Evolutionary conservation across 2,329 filamentous ascomycete genomes (phyloP).

Genomic region (Periconia sp.): DNA sequence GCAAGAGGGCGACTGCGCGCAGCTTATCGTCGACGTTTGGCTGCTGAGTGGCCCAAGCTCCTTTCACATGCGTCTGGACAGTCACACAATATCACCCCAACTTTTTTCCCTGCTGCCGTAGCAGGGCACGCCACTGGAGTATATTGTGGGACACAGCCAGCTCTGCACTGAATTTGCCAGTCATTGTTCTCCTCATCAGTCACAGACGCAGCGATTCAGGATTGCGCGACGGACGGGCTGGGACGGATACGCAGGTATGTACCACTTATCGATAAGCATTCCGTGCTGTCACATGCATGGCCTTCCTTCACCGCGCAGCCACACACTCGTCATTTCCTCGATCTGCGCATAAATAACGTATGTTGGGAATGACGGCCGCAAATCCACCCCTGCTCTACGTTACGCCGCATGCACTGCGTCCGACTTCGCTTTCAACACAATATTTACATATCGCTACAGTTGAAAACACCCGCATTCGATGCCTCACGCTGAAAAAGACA

Average conservation of each 20-base stretch:
- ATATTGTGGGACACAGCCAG: conserved; percentile 3
- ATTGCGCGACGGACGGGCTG: too few species aligned
- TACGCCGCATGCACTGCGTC: not conserved
- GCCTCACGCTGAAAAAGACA: conserved; percentile 43
- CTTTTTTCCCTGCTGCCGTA: not conserved
- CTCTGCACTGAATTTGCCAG: not conserved
- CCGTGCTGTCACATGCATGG: conserved; percentile 18
- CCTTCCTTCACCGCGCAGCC: conserved; percentile 4
- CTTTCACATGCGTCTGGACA: conserved; percentile 20
- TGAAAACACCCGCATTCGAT: conserved; percentile 10
- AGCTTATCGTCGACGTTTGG: conserved; percentile 16
- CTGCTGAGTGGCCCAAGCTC: conserved; percentile 13
- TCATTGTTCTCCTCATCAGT: conserved; percentile 1
- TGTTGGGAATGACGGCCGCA: not conserved
- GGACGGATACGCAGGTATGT: not conserved
- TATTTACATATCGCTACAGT: not conserved
- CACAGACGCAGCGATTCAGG: not conserved
- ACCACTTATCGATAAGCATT: conserved; percentile 14
- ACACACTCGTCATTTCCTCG: conserved; percentile 1
- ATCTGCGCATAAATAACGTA: not conserved
- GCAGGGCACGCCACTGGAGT: conserved; percentile 1
- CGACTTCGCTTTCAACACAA: not conserved
- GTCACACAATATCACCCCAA: conserved; percentile 11
- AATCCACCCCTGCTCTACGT: not conserved
- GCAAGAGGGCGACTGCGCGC: conserved; percentile 7